Base-by-base conservation (phyloP, 1,139 yeast species). In the Arxiozyma bovina region DNA sequence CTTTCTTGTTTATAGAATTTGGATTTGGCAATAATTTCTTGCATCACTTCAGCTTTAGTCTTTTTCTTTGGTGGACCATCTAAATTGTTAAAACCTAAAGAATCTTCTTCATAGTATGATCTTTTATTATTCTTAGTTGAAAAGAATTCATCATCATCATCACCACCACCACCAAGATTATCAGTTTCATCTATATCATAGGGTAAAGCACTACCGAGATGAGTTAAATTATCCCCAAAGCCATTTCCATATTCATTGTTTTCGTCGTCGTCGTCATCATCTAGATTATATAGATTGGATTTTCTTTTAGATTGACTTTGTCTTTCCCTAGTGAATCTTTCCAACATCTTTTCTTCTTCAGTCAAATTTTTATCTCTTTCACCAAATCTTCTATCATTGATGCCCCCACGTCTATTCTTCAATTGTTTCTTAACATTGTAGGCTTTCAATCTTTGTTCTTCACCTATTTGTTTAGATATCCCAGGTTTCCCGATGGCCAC, bases 21-120 rank as follows among this genome's bases (percentile, higher is more conserved):
- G 12, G 97, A 89, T 71, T 94, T 94, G 46, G 97, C 96, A 59
- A 94, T 93, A 54, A 94, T 81, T 70, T 94, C 99, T 64, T 88
- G 84, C 99, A 94, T 93, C 45, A 94, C 96, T 70, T 94, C 99
- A 48, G 89, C 87, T 68, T 93, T 91, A 38, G 93, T 80, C 73
- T 90, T 94, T 69, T 86, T 88, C 57, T 82, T 79, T 38, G 76
- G 74, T 0, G 78, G 78, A 45, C 65, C 74, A 5, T 69, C 79
- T 34, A 18, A 12, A n/a, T 42, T n/a, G 25, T 30, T 30, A 34
- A 23, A 22, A 48, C 72, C 79, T 49, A 73, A 60, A 55, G 67
- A 62, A 40, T 61, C 69, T n/a, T 74, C 80, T 17, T 73, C 78
- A 47, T 72, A 73, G n/a, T 70, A 53, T 11, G 23, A 25, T 54